Evolutionary conservation across 2,329 filamentous ascomycete genomes (phyloP).

Genomic region (Nemania bipapillata): DNA sequence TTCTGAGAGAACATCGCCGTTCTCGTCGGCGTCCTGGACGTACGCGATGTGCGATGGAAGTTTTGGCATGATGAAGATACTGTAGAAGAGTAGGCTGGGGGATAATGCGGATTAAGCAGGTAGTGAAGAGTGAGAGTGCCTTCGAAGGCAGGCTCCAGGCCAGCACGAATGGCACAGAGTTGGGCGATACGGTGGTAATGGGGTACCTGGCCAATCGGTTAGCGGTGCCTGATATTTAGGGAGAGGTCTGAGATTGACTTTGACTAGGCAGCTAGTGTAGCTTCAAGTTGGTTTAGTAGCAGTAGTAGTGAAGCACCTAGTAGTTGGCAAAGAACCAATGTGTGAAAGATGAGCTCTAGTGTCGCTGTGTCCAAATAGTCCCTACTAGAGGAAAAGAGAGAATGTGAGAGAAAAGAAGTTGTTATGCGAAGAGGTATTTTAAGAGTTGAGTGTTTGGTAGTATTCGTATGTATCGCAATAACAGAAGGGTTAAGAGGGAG

Average conservation of each 20-base stretch:
- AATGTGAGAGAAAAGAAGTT: conserved; percentile 2
- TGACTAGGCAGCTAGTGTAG: conserved; percentile 20
- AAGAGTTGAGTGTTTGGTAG: conserved; percentile 12
- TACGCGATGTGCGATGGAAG: conserved; percentile 52
- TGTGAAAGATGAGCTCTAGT: background rate
- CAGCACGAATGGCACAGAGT: background rate
- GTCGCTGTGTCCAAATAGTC: background rate
- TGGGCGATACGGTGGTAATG: background rate
- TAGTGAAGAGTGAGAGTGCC: conserved; percentile 34
- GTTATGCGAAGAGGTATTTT: conserved; percentile 15
- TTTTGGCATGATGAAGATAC: conserved; percentile 55
- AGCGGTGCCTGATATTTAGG: conserved; percentile 13
- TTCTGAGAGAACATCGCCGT: conserved; percentile 56
- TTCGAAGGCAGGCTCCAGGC: conserved; percentile 30
- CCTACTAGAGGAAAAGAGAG: background rate
- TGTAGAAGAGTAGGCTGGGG: background rate
- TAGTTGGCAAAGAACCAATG: background rate
- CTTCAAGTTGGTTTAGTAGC: conserved; percentile 14
- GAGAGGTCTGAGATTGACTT: conserved; percentile 24
- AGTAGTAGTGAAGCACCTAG: no score
- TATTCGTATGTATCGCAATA: conserved; percentile 25
- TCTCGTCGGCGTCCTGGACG: conserved; percentile 65
- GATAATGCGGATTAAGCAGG: conserved; percentile 42
- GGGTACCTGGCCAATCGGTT: conserved; percentile 19
- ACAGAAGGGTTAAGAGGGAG: conserved; percentile 27